Percentiles rank a stretch among this genome's conserved stretches.
Evolutionary conservation across 176 grass and related monocot species (phyloP).

Genomic region (Tillandsia fasciculata): DNA sequence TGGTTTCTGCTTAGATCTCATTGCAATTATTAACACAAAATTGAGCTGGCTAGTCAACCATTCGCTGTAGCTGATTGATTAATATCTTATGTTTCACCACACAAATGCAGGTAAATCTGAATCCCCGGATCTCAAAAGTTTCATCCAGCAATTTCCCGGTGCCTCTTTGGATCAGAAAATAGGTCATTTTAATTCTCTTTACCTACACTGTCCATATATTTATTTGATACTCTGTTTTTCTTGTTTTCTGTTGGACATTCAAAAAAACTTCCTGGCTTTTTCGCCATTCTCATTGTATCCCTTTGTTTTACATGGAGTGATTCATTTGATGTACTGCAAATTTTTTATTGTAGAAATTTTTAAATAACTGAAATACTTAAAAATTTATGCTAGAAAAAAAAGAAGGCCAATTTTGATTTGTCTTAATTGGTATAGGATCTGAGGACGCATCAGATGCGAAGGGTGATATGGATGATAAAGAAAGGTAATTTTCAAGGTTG

Average conservation of each 20-base stretch:
- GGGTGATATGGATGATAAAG: constrained; percentile 30
- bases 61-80: background rate
- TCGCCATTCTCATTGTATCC: background rate
- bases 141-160: constrained; percentile 46
- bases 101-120: constrained; percentile 41
- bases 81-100: constrained; percentile 6
- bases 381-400: background rate
- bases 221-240: background rate
- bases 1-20: background rate
- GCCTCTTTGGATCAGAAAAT: constrained; percentile 23
- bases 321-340: background rate
- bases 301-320: background rate
- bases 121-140: constrained; percentile 55
- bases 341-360: background rate
- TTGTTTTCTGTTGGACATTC: background rate
- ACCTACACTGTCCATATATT: background rate
- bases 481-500: constrained; percentile 27
- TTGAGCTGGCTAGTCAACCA: background rate
- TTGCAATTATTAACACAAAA: background rate
- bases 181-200: constrained; percentile 17
- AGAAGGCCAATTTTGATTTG: background rate
- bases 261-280: background rate
- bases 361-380: background rate
- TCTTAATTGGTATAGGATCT: constrained; percentile 13
- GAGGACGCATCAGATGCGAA: constrained; percentile 15